Percentiles rank a stretch among this genome's conserved stretches.
Evolutionary conservation across 2,329 filamentous ascomycete species (phyloP).

Genomic region (Pseudocercospora fijiensis): DNA sequence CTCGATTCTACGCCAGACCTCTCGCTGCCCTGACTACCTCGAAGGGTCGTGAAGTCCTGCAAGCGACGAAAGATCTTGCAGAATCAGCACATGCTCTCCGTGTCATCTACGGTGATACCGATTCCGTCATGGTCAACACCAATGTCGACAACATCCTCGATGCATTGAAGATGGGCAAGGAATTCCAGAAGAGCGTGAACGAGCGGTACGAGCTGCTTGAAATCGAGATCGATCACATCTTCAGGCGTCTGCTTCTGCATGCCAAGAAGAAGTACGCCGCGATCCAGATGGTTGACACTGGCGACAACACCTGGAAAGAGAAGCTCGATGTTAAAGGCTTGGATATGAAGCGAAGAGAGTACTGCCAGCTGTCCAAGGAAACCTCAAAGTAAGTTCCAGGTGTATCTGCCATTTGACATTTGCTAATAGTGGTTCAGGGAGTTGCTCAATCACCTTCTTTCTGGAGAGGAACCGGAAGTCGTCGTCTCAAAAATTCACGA

Average conservation of each 20-base stretch:
- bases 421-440: conserved; percentile 49
- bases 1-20: conserved; percentile 93
- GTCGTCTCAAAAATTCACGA: conserved; percentile 90
- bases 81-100: conserved; percentile 80
- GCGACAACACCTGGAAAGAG: conserved; percentile 82
- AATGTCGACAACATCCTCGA: conserved; percentile 92
- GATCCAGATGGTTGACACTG: conserved; percentile 82
- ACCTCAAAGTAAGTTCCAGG: conserved; percentile 62
- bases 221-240: conserved; percentile 97
- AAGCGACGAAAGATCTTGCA: conserved; percentile 91
- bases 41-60: conserved; percentile 95
- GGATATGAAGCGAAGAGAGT: conserved; percentile 96
- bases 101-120: conserved; percentile 98
- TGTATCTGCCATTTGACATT: neutral
- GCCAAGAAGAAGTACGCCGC: conserved; percentile 99
- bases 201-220: conserved; percentile 88
- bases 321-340: conserved; percentile 98
- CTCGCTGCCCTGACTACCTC: conserved; percentile 93
- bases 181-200: conserved; percentile 95
- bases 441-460: conserved; percentile 90
- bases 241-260: conserved; percentile 86
- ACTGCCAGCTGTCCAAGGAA: conserved; percentile 92
- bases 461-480: conserved; percentile 85
- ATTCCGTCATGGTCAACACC: conserved; percentile 99
- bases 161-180: conserved; percentile 84